Base-by-base conservation (phyloP, 192 early-diverging fungal genomes). In the Entomortierella parvispora region DNA sequence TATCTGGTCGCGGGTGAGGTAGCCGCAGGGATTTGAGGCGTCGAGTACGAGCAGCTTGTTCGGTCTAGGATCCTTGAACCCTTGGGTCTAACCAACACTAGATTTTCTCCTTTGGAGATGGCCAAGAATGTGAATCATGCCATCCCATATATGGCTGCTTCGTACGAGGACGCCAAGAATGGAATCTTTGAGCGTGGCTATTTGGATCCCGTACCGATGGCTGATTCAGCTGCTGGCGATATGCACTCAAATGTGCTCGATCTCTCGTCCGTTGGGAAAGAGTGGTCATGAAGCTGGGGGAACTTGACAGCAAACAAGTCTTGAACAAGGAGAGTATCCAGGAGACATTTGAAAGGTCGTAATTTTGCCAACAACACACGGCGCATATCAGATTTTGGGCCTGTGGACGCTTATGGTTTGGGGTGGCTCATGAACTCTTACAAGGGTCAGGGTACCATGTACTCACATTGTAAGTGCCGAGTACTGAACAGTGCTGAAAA, bases 151-250 rank as follows among this genome's bases (percentile, higher is more conserved):
- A 34, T 26, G 2, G 61, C 61, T 17, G 20, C 5, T 5, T 51
- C 49, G 12, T 63, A 33, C 22, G 46, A 51, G 22, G 33, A 63
- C 4, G 61, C 61, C 15, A 29, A 26, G 34, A 63, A 52, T 4
- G 61, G 61, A 1, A 25, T 40, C 11, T 63, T 25, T 52, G 61
- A 52, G 23, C 14, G 40, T 2, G 61, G 61, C 0, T 40, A 52
- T 10, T 15, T 63, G 10, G 61, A 63, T 18, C 1, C 0, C 0
- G n/a, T 51, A 5, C 34, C 12, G 0, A 63, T 51, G 47, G 23
- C 61, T 2, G 61, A 63, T 18, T 40, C 65, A 0, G n/a, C 65
- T 1, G 52, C 65, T 6, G 65, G 65, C 4, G 65, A 68, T 14
- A 12, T 62, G 8, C 37, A 17, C 22, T 62, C 20, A 0, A 25